Conservation (phyloP, 2,329 filamentous ascomycete species). For the Didymellaceae sp. region DNA sequence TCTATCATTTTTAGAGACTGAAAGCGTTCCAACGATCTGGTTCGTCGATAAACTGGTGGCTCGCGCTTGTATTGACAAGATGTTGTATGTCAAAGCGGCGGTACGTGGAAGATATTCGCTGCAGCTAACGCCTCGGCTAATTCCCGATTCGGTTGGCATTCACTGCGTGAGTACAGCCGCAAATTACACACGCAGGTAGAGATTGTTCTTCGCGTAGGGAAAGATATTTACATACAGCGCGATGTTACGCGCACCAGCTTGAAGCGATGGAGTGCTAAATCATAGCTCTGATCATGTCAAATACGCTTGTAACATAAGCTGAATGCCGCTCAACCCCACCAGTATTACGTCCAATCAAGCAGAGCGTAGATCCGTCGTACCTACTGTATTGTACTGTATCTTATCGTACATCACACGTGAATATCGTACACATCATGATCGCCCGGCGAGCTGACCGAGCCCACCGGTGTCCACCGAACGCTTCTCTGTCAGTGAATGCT, state of each 20-base stretch:
- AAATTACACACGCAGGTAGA: not conserved
- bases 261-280: too few species aligned
- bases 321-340: too few species aligned
- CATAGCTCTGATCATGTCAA: too few species aligned
- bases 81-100: slow-evolving; percentile 3
- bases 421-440: not conserved
- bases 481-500: slow-evolving; percentile 4
- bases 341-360: too few species aligned
- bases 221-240: not conserved
- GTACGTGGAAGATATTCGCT: not conserved
- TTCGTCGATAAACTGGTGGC: not conserved
- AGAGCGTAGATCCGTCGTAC: too few species aligned
- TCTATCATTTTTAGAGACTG: slow-evolving; percentile 48
- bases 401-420: slow-evolving; percentile 3
- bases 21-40: not conserved
- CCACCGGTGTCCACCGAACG: slow-evolving; percentile 10
- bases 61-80: slow-evolving; percentile 2
- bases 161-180: not conserved
- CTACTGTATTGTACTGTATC: too few species aligned
- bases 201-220: not conserved
- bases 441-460: slow-evolving; percentile 3
- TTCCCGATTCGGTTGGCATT: not conserved
- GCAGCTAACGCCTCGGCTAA: slow-evolving; percentile 13
- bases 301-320: too few species aligned
- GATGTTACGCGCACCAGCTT: not conserved